Evolutionary conservation across 768 basidiomycete species (phyloP), one percentile per base, ranked within the genome.

Genomic region (Trametes gibbosa): DNA sequence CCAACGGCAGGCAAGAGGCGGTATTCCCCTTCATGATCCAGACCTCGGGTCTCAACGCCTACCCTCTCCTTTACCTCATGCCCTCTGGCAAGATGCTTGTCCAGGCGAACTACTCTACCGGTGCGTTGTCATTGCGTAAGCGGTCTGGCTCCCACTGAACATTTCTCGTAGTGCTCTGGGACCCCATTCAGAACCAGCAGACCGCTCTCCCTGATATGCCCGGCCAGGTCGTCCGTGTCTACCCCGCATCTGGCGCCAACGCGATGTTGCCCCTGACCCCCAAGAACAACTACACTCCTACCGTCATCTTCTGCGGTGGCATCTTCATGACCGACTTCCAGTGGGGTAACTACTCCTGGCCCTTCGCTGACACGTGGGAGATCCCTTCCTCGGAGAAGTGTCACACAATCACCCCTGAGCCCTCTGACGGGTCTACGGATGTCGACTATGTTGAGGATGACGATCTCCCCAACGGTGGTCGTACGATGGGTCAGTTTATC

Each of bases 401-500:
- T 71, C 90, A 90, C 59, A 81, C 89, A 27, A 87, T 98, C 66
- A 92, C 89, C 0, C 95, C 96, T 0, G 93, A 96, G 68, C 91
- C 91, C 43, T 69, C 70, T 4, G 87, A 87, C 53, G 88, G 87
- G 3, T 83, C 86, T 0, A 37, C 77, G 0, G n/a, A n/a, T n/a
- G 78, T 85, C 0, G 72, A 65, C 0, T 92, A 90, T 68, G 73
- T 77, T 6, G 79, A 88, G 65, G 92, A 93, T 58, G 93, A 95
- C 62, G 72, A 83, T 58, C 84, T 95, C 80, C 76, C 84, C 9
- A 79, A 46, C 16, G 21, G 85, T 59, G 83, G 84, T 0, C 82
- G 93, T 19, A 91, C 89, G 25, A 98, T 98, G 95, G 92, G 94
- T 10, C 90, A 93, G 69, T 93, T 96, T 70, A 86, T 95, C 72